Evolutionary conservation across 306 rosid genomes (phyloP), one percentile per base, ranked within the genome.

Genomic region (Cicer pinnatifidum): DNA sequence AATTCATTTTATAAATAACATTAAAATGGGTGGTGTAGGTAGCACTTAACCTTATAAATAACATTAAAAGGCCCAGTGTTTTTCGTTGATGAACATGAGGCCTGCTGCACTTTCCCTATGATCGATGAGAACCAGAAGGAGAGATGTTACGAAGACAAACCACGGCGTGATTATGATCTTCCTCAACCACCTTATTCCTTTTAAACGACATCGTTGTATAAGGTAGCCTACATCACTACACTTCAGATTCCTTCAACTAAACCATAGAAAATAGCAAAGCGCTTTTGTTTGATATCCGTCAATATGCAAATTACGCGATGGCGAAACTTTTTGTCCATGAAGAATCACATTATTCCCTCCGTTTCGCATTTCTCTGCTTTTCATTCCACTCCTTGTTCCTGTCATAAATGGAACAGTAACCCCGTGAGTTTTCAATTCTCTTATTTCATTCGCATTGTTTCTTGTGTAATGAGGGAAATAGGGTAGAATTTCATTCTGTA

Each of bases 301-400:
- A 15, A 79, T 79, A 89, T 90, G 96, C 91, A 85, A 75, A 43
- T 65, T 44, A 58, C 75, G 75, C 85, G 90, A 89, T 88, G 82
- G 85, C 83, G 88, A 82, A 86, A 77, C 66, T 37, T 82, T 2
- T 33, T 81, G 37, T 57, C 89, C 6, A 48, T 84, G n/a, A 86
- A 63, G 62, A 82, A 84, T 75, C 78, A 76, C 15, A 44, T 82
- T 47, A 61, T 86, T 74, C 68, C 82, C 40, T 75, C 85, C 7
- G 38, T 76, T 35, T 46, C 82, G 69, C 83, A 56, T 64, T 75
- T 81, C 11, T 80, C 88, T 4, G 78, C 82, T 1, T 89, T 90
- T 80, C 97, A 90, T 80, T 90, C 90, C 37, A 80, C 97, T 46
- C 85, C 98, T 0, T 59, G 72, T 81, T 82, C 72, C 3, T 84